phyloP scores from a whole-genome alignment of 2,329 filamentous ascomycete species.

The Stagonosporopsis cucurbitacearum region DNA sequence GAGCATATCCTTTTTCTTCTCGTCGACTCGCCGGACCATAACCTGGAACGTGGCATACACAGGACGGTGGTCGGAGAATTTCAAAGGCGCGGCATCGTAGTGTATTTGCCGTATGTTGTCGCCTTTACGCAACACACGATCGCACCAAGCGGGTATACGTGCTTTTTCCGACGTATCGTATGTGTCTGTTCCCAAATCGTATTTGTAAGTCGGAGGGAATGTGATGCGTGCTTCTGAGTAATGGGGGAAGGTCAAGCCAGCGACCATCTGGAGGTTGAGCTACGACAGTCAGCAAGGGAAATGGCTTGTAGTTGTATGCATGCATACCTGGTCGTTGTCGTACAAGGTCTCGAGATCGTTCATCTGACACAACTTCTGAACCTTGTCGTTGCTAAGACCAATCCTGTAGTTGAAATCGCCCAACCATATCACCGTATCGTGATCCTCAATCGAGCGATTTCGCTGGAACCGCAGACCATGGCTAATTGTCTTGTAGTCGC shows the following conservation, averaged over 20 bases:
- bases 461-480: conserved; percentile 88
- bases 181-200: conserved; percentile 82
- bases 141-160: conserved; percentile 96
- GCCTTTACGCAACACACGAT: conserved; percentile 88
- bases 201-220: conserved; percentile 96
- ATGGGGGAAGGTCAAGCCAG: conserved; percentile 84
- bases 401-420: conserved; percentile 99
- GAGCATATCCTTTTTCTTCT: conserved; percentile 73
- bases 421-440: conserved; percentile 87
- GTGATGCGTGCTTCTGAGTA: conserved; percentile 89
- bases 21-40: conserved; percentile 79
- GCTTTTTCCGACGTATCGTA: conserved; percentile 97
- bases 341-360: conserved; percentile 80
- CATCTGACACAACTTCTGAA: conserved; percentile 74
- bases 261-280: conserved; percentile 96
- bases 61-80: conserved; percentile 94
- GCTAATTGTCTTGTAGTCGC: conserved; percentile 89
- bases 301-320: background rate
- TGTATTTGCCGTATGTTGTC: conserved; percentile 79
- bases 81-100: conserved; percentile 82
- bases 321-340: conserved; percentile 83
- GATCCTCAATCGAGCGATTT: conserved; percentile 88
- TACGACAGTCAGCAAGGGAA: conserved; percentile 48
- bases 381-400: conserved; percentile 78
- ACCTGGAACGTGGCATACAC: conserved; percentile 91